Base-by-base conservation (phyloP, 202 grass and related monocot genomes). In the Alloteropsis angusta region DNA sequence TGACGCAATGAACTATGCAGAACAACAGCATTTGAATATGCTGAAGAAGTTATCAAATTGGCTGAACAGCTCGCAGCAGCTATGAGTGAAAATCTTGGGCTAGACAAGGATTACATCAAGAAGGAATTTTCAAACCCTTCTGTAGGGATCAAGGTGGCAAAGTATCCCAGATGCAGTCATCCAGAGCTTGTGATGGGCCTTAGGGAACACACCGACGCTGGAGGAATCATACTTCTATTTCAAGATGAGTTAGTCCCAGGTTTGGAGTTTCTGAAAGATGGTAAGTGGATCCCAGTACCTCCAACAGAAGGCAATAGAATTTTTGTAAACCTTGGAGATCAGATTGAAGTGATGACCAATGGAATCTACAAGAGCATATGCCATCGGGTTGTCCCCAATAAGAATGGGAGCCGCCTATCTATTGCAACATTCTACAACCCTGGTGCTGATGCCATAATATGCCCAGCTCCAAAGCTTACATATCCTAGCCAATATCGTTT, bases 401-500 rank as follows among this genome's bases (percentile, higher is more conserved):
- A 79, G 48, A 84, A 87, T 4, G 87, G 90, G 26, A 93, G 84
- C 65, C 84, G 78, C 25, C 68, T 89, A 52, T 93, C 90, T 30
- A 68, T 93, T 21, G 87, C 77, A 14, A 80, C 90, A 81, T 89
- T 93, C 81, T 93, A 93, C 71, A 93, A 89, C 74, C 90, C 90
- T 38, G 78, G 87, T 72, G 26, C 41, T 2, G 77, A 87, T 66
- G 87, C 84, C 21, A 80, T 93, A 68, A 89, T 93, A 38, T 89
- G 23, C 63, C 90, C 87, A 62, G 90, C 87, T 69, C 68, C 78
- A 79, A 72, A 89, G 82, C 87, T 93, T 44, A 84, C 79, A 43
- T 89, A 89, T 79, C 90, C 87, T 53, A 85, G 84, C 32, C 81
- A 86, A 59, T 93, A 93, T 54, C 81, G 87, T 55, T 93, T 93